A percentile compares a stretch with the other conserved stretches of the same genome.
phyloP scores from a whole-genome alignment of 179 eudicot species.

The Beta corolliflora region DNA sequence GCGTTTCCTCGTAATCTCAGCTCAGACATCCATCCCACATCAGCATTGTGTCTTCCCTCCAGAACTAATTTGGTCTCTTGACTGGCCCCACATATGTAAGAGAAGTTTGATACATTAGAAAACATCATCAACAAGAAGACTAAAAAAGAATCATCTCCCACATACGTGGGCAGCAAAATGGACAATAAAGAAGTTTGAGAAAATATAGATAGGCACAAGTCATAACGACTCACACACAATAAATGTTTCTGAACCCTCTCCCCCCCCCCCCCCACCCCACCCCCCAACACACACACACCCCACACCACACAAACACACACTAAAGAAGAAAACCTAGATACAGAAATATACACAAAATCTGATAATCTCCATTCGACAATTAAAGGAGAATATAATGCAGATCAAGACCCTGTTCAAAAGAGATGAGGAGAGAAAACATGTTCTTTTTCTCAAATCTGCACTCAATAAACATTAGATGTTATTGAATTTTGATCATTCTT shows the following conservation, averaged over 20 bases:
- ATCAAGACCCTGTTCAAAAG: neutral
- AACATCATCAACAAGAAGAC: neutral
- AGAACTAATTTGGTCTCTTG: conserved; percentile 58
- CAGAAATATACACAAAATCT: neutral
- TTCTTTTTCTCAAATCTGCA: neutral
- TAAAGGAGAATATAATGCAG: neutral
- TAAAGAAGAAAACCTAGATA: neutral
- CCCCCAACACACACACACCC: too few species aligned
- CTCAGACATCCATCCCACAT: conserved; percentile 77
- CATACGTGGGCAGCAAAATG: neutral
- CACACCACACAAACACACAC: neutral
- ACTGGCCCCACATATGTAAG: conserved; percentile 42
- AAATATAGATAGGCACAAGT: too few species aligned
- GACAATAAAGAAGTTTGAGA: neutral
- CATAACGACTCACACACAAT: too few species aligned
- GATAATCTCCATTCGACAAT: too few species aligned
- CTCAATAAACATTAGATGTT: neutral
- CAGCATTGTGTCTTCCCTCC: conserved; percentile 97
- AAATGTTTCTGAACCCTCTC: too few species aligned
- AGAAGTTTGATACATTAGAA: neutral
- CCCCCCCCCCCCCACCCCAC: too few species aligned
- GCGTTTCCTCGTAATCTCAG: conserved; percentile 66
- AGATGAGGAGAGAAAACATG: neutral
- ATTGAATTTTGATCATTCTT: too few species aligned
- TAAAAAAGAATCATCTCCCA: neutral